phyloP scores from a whole-genome alignment of 2,329 filamentous ascomycete species.

The Ampelomyces quisqualis region DNA sequence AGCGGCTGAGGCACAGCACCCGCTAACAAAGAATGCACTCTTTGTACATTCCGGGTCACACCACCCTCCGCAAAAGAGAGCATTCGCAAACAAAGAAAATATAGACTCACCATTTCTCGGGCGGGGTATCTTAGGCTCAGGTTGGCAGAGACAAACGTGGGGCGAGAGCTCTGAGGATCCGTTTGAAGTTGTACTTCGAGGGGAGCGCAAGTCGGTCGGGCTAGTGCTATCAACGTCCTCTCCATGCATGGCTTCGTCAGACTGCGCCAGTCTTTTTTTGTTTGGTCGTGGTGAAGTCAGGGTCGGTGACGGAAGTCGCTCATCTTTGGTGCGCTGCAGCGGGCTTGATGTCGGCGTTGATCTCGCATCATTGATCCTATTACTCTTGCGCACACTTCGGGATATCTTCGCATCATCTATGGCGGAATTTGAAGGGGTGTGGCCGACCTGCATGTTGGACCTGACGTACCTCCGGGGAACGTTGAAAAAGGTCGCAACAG shows the following conservation, averaged over 20 bases:
- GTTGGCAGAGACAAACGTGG: conserved; percentile 68
- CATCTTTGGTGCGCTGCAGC: conserved; percentile 19
- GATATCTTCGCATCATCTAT: conserved; percentile 27
- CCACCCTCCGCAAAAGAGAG: conserved; percentile 8
- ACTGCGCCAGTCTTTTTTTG: conserved; percentile 29
- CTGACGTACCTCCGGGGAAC: conserved; percentile 39
- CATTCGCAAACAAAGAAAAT: conserved; percentile 21
- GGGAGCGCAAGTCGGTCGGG: conserved; percentile 20
- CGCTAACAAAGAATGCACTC: conserved; percentile 33
- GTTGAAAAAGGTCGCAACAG: conserved; percentile 38
- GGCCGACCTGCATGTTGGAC: conserved; percentile 34
- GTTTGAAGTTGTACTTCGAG: conserved; percentile 32
- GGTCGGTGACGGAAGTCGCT: conserved; percentile 17
- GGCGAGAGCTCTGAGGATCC: conserved; percentile 37
- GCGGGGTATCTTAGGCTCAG: conserved; percentile 69
- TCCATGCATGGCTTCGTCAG: conserved; percentile 21
- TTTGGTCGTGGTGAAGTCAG: conserved; percentile 21
- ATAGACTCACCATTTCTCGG: conserved; percentile 66
- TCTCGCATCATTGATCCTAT: conserved; percentile 29
- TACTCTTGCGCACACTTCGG: conserved; percentile 32
- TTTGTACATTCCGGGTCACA: conserved; percentile 27
- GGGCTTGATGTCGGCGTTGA: conserved; percentile 21
- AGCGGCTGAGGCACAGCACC: conserved; percentile 22
- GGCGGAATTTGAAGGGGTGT: conserved; percentile 14
- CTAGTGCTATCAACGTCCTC: conserved; percentile 18